Evolutionary conservation across 441 rosid species (phyloP).

Genomic region (Metrosideros polymorpha): DNA sequence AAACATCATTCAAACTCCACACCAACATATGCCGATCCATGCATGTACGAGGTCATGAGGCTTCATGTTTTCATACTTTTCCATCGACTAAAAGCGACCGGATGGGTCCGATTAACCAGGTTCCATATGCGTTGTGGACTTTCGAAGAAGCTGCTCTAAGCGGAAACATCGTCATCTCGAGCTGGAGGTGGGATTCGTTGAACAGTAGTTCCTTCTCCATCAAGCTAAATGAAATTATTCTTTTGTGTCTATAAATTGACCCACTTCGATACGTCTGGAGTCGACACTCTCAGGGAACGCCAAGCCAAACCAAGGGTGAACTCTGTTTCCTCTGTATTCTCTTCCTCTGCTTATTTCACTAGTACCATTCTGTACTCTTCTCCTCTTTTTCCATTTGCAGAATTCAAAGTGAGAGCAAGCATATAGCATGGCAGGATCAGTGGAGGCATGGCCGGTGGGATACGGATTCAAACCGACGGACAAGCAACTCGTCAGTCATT

Average conservation of each 20-base stretch:
- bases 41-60: not conserved
- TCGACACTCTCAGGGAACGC: not conserved
- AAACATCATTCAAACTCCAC: not conserved
- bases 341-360: not conserved
- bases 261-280: not conserved
- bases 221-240: not conserved
- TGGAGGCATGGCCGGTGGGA: not conserved
- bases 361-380: not conserved
- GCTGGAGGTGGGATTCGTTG: not conserved
- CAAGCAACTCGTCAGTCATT: not conserved
- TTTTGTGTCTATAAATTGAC: not conserved
- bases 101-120: not conserved
- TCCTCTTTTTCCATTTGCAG: not conserved
- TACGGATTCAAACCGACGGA: not conserved
- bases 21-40: not conserved
- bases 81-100: not conserved
- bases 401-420: not conserved
- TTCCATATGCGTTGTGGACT: not conserved
- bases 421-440: not conserved
- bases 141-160: not conserved
- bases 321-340: not conserved
- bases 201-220: not conserved
- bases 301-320: not conserved
- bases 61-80: not conserved
- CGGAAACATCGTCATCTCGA: not conserved